phyloP scores from a whole-genome alignment of 495 filamentous ascomycete genomes.

The Hypoxylon fragiforme region DNA sequence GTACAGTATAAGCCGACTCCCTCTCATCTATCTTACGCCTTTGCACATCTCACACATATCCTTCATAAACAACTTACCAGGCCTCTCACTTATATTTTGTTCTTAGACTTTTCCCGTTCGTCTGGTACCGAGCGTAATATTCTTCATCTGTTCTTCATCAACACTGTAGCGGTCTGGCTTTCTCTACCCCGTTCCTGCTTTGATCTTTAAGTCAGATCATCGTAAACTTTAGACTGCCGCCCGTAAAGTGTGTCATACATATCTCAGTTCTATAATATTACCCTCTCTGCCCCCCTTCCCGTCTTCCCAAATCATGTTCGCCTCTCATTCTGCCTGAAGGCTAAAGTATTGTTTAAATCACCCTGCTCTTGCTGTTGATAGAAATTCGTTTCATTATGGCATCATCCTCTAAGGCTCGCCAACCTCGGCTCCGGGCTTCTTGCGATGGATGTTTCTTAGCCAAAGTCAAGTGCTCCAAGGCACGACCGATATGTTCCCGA shows the following conservation, averaged over 20 bases:
- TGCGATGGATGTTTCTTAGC: constrained; percentile 60
- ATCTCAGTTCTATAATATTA: constrained; percentile 30
- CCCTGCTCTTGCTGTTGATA: constrained; percentile 10
- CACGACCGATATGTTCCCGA: constrained; percentile 51
- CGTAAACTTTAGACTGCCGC: constrained; percentile 31
- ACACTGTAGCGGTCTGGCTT: constrained; percentile 23
- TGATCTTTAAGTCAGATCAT: constrained; percentile 11
- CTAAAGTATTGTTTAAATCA: neutral
- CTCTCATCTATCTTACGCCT: constrained; percentile 27
- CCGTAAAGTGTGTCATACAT: constrained; percentile 22
- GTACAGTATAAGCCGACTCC: constrained; percentile 32
- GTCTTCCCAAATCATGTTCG: constrained; percentile 28
- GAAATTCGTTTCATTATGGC: constrained; percentile 35
- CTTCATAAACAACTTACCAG: constrained; percentile 26
- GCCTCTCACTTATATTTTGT: constrained; percentile 12
- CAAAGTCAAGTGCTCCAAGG: constrained; percentile 59
- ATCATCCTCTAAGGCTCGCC: constrained; percentile 41
- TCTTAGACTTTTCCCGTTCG: constrained; percentile 28
- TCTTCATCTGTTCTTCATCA: constrained; percentile 21
- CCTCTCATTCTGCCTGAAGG: constrained; percentile 12
- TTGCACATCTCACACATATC: constrained; percentile 26
- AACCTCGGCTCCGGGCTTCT: constrained; percentile 51
- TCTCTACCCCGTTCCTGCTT: constrained; percentile 20
- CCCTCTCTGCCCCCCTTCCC: constrained; percentile 22
- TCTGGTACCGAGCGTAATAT: constrained; percentile 23